Conservation (phyloP, 352 stramenopile genomes). For the Pythium rishiriense region DNA sequence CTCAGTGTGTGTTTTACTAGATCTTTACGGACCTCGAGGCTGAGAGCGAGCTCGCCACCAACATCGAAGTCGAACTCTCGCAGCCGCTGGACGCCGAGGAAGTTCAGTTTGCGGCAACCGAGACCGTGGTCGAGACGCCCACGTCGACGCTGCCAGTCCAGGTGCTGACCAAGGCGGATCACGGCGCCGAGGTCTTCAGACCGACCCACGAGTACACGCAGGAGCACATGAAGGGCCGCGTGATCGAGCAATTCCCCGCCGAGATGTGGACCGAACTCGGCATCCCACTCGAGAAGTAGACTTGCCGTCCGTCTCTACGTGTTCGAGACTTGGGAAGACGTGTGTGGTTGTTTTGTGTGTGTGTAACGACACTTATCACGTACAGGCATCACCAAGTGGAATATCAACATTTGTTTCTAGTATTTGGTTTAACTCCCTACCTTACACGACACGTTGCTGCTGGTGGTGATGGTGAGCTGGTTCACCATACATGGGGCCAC, state of each 20-base stretch:
- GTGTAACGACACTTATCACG: too few relatives aligned
- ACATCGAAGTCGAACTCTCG: conserved; percentile 35
- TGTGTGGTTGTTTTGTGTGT: too few relatives aligned
- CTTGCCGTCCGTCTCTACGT: neutral
- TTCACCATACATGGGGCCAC: neutral
- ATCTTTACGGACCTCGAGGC: conserved; percentile 61
- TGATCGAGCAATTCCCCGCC: conserved; percentile 61
- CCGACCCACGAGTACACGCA: conserved; percentile 52
- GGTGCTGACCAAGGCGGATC: conserved; percentile 52
- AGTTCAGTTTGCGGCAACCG: conserved; percentile 42
- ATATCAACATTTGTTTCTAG: too few relatives aligned
- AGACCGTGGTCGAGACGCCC: conserved; percentile 4
- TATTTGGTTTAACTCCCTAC: neutral
- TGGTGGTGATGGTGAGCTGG: conserved; percentile 1
- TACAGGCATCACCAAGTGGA: too few relatives aligned
- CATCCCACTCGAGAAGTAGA: conserved; percentile 6
- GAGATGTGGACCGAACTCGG: conserved; percentile 63
- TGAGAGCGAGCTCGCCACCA: conserved; percentile 30
- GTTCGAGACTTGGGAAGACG: too few relatives aligned
- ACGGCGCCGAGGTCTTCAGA: conserved; percentile 49
- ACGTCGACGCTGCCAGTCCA: conserved; percentile 24
- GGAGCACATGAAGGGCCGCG: conserved; percentile 58
- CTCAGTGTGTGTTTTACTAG: conserved; percentile 18
- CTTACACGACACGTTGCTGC: conserved; percentile 22
- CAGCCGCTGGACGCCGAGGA: conserved; percentile 54